Conservation (phyloP, 305 asterid species). For the Euphrasia arctica region DNA sequence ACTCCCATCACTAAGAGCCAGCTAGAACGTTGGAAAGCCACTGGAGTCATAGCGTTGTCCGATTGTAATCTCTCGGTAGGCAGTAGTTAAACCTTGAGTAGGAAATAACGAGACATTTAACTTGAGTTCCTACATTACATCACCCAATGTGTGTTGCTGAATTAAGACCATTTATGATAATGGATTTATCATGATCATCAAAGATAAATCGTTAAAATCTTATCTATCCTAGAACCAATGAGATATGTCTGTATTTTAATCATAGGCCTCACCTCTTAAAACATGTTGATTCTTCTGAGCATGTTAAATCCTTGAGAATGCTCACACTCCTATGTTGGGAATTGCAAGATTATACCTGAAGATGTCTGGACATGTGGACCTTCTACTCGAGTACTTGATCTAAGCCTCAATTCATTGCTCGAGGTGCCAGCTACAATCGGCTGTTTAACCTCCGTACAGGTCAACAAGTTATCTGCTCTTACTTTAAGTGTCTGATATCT, state of each 20-base stretch:
- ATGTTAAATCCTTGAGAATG: constrained; percentile 22
- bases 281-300: too few species aligned
- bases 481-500: constrained; percentile 15
- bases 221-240: too few species aligned
- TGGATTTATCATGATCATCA: too few species aligned
- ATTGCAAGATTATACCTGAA: constrained; percentile 67
- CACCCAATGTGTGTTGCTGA: background rate
- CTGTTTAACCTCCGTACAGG: constrained; percentile 58
- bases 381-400: constrained; percentile 67
- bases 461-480: constrained; percentile 28
- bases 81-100: constrained; percentile 1
- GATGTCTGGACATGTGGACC: constrained; percentile 68
- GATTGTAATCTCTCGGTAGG: constrained; percentile 60
- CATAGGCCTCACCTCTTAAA: too few species aligned
- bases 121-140: background rate
- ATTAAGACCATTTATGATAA: background rate
- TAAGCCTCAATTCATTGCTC: constrained; percentile 57
- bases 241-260: too few species aligned
- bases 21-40: constrained; percentile 65
- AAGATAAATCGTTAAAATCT: too few species aligned
- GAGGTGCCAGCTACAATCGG: constrained; percentile 61
- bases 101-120: background rate
- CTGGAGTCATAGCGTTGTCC: constrained; percentile 67
- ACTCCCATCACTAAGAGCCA: constrained; percentile 39
- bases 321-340: constrained; percentile 31